Conservation (phyloP, 2,329 filamentous ascomycete genomes). For the Phaeosphaeriaceae sp. region DNA sequence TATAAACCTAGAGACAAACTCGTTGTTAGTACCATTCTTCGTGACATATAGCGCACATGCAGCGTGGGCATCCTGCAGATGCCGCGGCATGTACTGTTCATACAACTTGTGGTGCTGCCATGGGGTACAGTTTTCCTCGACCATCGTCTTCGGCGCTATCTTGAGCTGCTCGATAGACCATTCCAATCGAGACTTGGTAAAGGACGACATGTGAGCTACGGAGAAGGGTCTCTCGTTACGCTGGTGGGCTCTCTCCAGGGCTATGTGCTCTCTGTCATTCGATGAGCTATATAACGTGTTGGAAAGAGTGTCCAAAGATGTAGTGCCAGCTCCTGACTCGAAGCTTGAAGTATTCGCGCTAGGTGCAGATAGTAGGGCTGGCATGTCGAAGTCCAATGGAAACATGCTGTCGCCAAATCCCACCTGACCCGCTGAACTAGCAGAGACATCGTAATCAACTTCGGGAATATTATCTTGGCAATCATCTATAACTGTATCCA, state of each 20-base stretch:
- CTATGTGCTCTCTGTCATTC: slow-evolving; percentile 1
- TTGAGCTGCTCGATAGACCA: slow-evolving; percentile 39
- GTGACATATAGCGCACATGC: slow-evolving; percentile 61
- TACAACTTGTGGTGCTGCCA: slow-evolving; percentile 63
- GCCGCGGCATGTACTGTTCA: slow-evolving; percentile 57
- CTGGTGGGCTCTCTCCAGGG: neutral
- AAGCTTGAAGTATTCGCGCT: slow-evolving; percentile 21
- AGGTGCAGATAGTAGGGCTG: slow-evolving; percentile 7
- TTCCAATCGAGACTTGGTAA: slow-evolving; percentile 28
- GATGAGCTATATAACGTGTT: slow-evolving; percentile 8
- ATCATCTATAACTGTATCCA: neutral
- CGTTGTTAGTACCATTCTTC: slow-evolving; percentile 57
- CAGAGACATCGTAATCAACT: slow-evolving; percentile 23
- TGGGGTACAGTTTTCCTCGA: slow-evolving; percentile 57
- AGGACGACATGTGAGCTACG: slow-evolving; percentile 20
- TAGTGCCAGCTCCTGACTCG: slow-evolving; percentile 44
- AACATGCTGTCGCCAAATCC: slow-evolving; percentile 28
- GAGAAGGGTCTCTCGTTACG: slow-evolving; percentile 5
- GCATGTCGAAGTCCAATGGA: slow-evolving; percentile 11
- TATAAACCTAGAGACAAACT: slow-evolving; percentile 58
- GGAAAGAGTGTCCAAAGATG: slow-evolving; percentile 59
- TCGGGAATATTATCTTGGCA: slow-evolving; percentile 8
- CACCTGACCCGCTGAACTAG: slow-evolving; percentile 2
- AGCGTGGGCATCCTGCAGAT: slow-evolving; percentile 61
- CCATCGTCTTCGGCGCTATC: slow-evolving; percentile 48